These are phyloP conservation scores for Entomortierella lignicola DNA, from an alignment of 192 early-diverging fungal species.

Conservation along the genomic window DNA sequence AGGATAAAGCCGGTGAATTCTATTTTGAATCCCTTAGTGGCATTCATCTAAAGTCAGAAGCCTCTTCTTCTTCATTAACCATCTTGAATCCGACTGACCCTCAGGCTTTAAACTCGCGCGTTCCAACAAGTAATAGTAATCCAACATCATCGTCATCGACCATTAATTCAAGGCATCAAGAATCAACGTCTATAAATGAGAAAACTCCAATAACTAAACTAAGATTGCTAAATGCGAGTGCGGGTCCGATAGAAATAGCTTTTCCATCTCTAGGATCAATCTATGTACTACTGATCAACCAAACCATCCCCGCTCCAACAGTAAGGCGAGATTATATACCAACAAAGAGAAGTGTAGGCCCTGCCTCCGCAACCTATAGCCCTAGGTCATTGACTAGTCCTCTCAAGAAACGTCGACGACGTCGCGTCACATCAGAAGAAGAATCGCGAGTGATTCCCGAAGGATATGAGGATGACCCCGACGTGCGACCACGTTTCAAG, in stretches of 20 bases:
- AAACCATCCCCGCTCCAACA: conserved; percentile 3
- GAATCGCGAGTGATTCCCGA: not conserved
- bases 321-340: not conserved
- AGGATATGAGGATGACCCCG: not conserved
- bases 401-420: not conserved
- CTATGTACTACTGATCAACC: conserved; percentile 16
- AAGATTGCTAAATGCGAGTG: conserved; percentile 29
- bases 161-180: too few species aligned
- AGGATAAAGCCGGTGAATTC: conserved; percentile 23
- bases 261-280: conserved; percentile 22
- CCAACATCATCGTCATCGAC: too few species aligned
- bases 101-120: too few species aligned
- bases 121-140: too few species aligned
- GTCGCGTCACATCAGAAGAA: conserved; percentile 6
- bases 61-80: conserved; percentile 14
- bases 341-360: too few species aligned
- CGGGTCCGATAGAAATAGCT: conserved; percentile 19
- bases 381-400: too few species aligned
- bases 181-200: conserved; percentile 3
- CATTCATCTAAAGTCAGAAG: conserved; percentile 18
- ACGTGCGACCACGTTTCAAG: conserved; percentile 1
- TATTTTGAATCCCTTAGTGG: conserved; percentile 33
- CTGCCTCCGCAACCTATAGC: too few species aligned
- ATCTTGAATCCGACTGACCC: conserved; percentile 9
- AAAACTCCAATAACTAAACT: conserved; percentile 10